These are phyloP conservation scores for Elsinoe australis DNA, from an alignment of 2,329 filamentous ascomycete genomes.

Conservation along the genomic window DNA sequence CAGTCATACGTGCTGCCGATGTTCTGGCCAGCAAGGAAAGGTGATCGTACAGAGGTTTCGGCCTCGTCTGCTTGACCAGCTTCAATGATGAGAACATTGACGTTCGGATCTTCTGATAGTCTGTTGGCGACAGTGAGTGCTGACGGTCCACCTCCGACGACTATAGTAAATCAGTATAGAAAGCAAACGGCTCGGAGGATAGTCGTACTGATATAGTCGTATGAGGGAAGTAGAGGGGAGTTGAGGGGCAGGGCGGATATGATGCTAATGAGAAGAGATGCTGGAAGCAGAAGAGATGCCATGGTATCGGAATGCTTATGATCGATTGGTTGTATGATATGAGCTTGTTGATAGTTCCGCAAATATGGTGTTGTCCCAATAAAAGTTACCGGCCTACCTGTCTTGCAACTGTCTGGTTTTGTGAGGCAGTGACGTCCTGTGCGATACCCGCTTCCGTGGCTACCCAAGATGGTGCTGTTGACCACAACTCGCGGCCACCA, in stretches of 20 bases:
- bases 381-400: too few relatives aligned
- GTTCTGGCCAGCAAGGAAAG: constrained; percentile 26
- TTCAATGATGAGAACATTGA: constrained; percentile 29
- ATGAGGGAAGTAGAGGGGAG: constrained; percentile 24
- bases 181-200: too few relatives aligned
- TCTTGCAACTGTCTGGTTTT: too few relatives aligned
- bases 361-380: constrained; percentile 5
- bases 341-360: constrained; percentile 17
- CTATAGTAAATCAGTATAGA: constrained; percentile 19
- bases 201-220: constrained; percentile 28
- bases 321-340: constrained; percentile 1
- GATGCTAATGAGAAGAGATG: constrained; percentile 14
- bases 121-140: constrained; percentile 29
- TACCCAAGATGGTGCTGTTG: too few relatives aligned
- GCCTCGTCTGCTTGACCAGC: constrained; percentile 26
- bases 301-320: constrained; percentile 10
- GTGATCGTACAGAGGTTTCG: constrained; percentile 23
- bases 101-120: constrained; percentile 26
- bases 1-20: constrained; percentile 26
- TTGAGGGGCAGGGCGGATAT: constrained; percentile 25
- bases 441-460: too few relatives aligned
- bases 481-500: too few relatives aligned
- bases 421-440: too few relatives aligned
- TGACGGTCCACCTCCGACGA: constrained; percentile 27
- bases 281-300: constrained; percentile 15